A percentile compares a stretch with the other conserved stretches of the same genome.
Evolutionary conservation across 2,329 filamentous ascomycete genomes (phyloP).

Genomic region (Tolypocladium amazonense): DNA sequence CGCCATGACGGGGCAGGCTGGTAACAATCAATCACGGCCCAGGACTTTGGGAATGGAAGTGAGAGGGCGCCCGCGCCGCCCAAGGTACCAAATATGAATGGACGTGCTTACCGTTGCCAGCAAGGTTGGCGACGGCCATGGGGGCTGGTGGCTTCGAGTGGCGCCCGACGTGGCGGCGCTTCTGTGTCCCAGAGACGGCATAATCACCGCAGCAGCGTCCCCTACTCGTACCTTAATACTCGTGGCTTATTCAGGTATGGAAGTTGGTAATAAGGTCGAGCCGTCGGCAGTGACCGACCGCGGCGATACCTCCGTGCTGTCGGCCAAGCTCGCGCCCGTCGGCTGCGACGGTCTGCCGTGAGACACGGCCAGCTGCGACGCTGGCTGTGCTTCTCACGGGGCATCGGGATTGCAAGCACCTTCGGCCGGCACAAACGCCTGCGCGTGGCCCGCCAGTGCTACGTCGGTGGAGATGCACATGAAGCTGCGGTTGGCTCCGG

Average conservation of each 20-base stretch:
- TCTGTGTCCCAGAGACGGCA: not conserved
- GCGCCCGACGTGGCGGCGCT: constrained; percentile 1
- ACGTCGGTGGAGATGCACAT: not conserved
- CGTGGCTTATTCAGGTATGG: too few species aligned
- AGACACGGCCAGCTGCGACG: not conserved
- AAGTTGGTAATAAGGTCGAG: too few species aligned
- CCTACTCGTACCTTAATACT: not conserved
- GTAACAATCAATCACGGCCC: not conserved
- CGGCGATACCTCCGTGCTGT: not conserved
- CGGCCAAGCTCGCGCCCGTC: not conserved
- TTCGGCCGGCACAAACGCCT: not conserved
- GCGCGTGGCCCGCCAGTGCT: not conserved
- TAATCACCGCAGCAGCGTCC: not conserved
- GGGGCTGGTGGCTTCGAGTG: constrained; percentile 1
- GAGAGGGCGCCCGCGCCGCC: not conserved
- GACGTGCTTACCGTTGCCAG: not conserved
- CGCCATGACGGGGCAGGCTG: not conserved
- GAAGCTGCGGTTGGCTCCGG: not conserved
- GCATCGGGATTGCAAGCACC: not conserved
- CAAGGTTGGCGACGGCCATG: not conserved
- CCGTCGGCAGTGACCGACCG: too few species aligned
- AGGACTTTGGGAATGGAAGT: not conserved
- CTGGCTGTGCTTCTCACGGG: not conserved
- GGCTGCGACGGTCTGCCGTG: not conserved
- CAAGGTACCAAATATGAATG: not conserved